Evolutionary conservation across 768 basidiomycete genomes (phyloP), one percentile per base, ranked within the genome.

Genomic region (Naganishia friedmannii): DNA sequence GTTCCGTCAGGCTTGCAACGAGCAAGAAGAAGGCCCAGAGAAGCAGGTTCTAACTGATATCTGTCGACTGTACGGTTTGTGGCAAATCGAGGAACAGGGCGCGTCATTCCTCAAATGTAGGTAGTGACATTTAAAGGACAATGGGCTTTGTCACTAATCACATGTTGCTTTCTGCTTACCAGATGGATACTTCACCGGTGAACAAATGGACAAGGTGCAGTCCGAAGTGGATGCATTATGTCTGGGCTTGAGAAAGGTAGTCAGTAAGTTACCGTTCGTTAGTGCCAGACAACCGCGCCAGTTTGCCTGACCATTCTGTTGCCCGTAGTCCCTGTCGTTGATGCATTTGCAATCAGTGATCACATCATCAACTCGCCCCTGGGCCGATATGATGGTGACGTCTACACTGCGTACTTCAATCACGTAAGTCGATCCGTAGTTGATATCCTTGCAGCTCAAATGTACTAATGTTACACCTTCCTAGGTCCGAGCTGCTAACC

Each of bases 361-460:
- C 80, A 81, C 70, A 77, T 77, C 63, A 77, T 83, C 76, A 84
- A 84, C 74, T 83, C 82, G 8, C 83, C 83, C n/a, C 77, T 84
- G 3, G 83, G 83, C 19, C 75, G 78, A 45, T 82, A 81, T 75
- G 81, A 82, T 71, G 83, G 83, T 23, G 76, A 82, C 58, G 77
- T 84, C 45, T 84, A 84, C 80, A 78, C 81, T 48, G 78, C 78
- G 32, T 84, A 84, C 77, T 83, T 83, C 72, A 77, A 82, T 69
- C 82, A 81, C 66, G 79, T 72, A n/a, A 58, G 70, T 42, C 3
- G n/a, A 23, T 9, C 8, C n/a, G 28, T 34, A 28, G 9, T 45
- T 26, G n/a, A 34, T 21, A 51, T 5, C 63, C 6, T 28, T 29
- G 21, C 9, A 13, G 21, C 31, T 46, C 34, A 21, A 15, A 15